Evolutionary conservation across 306 rosid species (phyloP), one percentile per base, ranked within the genome.

Genomic region (Betula pendula): DNA sequence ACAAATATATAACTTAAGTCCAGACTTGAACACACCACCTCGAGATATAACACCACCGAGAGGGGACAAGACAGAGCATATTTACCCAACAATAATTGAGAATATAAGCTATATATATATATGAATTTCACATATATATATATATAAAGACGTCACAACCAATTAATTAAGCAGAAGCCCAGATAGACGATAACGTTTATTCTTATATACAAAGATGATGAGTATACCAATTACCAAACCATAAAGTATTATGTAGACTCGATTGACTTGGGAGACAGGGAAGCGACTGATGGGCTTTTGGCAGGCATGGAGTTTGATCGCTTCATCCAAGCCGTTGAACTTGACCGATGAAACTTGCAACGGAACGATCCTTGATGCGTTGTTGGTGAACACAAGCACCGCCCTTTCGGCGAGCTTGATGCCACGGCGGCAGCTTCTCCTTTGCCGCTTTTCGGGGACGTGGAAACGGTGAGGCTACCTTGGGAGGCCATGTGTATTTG

Each of bases 311-410:
- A 88, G 8, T 85, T 85, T 27, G 93, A 88, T 22, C 91, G 86
- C 84, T 89, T 89, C 91, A 85, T 82, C 88, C 85, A 85, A 20
- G 77, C 25, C 0, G 89, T 42, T 0, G 90, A 51, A 2, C 14
- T 53, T 60, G 90, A 68, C 9, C 89, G 95, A 74, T 95, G 98
- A 72, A 95, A 74, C 75, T 96, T 89, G 76, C 98, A 95, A 65
- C 97, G 75, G 85, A 95, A 95, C 1, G 98, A 95, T 6, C 98
- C 98, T 72, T 80, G 81, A 43, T 95, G 98, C 47, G 90, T 83
- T 49, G 98, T 95, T 49, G 98, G 98, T 1, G 97, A 92, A 84
- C 97, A 95, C 7, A 95, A 51, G 74, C 98, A 95, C 31, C 84
- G 94, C 6, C 92, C 95, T 73, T 88, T 89, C 0, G 86, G 81